Evolutionary conservation across 106 monocot genomes (phyloP).

Genomic region (Vanilla planifolia): DNA sequence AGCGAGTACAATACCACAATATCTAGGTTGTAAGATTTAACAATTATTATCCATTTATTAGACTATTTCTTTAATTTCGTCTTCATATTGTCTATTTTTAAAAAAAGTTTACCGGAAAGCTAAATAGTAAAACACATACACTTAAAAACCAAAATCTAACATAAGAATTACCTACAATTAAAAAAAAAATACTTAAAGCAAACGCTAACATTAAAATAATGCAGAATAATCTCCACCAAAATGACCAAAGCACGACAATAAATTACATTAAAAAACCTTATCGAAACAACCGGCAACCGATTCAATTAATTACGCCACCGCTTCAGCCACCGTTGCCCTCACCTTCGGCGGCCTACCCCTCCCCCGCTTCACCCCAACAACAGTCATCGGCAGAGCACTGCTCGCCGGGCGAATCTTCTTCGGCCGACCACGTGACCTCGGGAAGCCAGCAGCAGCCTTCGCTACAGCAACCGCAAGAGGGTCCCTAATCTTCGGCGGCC

Average conservation of each 20-base stretch:
- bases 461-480: conserved; percentile 11
- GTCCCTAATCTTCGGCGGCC: conserved; percentile 37
- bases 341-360: conserved; percentile 49
- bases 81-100: too few species aligned
- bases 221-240: background rate
- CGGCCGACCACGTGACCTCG: conserved; percentile 9
- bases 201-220: too few species aligned
- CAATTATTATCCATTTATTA: too few species aligned
- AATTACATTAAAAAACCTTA: too few species aligned
- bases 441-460: conserved; percentile 13
- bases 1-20: too few species aligned
- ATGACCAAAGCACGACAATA: too few species aligned
- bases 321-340: conserved; percentile 8
- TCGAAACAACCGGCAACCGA: too few species aligned
- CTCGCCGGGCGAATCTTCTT: conserved; percentile 5
- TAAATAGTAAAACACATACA: background rate
- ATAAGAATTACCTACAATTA: background rate
- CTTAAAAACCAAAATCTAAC: background rate
- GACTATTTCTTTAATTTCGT: too few species aligned
- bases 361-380: conserved; percentile 25
- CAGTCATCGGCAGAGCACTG: background rate
- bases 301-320: background rate
- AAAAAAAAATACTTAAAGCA: background rate
- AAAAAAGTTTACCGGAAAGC: too few species aligned
- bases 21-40: too few species aligned